Conservation (phyloP, 1,284 basidiomycete species). For the Ceratobasidium theobromae region DNA sequence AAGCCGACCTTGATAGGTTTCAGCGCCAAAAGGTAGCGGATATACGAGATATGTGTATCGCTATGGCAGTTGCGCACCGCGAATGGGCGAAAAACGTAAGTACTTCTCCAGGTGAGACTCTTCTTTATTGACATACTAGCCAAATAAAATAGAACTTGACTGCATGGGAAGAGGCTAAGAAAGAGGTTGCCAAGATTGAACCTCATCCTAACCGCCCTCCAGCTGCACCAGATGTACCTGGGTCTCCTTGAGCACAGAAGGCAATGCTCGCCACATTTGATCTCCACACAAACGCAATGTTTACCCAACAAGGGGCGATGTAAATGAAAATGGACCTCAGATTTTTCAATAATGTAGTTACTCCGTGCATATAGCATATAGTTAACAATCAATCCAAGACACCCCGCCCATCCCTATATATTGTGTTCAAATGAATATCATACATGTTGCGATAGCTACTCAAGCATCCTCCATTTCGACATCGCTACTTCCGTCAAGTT, state of each 20-base stretch:
- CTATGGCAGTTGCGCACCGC: conserved; percentile 85
- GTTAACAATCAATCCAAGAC: background rate
- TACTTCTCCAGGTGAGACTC: too few species aligned
- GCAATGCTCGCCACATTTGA: conserved; percentile 54
- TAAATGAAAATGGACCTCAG: conserved; percentile 3
- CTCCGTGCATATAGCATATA: conserved; percentile 1
- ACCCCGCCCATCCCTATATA: background rate
- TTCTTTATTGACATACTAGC: too few species aligned
- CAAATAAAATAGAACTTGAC: conserved; percentile 91
- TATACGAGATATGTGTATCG: conserved; percentile 86
- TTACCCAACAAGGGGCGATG: background rate
- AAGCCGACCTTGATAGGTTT: conserved; percentile 96
- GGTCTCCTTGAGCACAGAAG: conserved; percentile 51
- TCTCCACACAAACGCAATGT: conserved; percentile 42
- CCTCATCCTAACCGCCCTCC: conserved; percentile 78
- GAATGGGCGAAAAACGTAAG: conserved; percentile 93
- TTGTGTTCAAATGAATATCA: background rate
- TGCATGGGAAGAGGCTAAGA: conserved; percentile 94
- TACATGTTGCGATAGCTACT: background rate
- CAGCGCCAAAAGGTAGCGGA: conserved; percentile 98
- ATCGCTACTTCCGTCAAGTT: conserved; percentile 9
- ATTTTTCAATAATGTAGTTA: conserved; percentile 6
- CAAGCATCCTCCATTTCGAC: conserved; percentile 9
- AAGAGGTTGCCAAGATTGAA: conserved; percentile 85
- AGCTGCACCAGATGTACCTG: background rate